These are phyloP conservation scores for Phlyctochytrium bullatum DNA, from an alignment of 192 early-diverging fungal genomes.

Conservation along the genomic window DNA sequence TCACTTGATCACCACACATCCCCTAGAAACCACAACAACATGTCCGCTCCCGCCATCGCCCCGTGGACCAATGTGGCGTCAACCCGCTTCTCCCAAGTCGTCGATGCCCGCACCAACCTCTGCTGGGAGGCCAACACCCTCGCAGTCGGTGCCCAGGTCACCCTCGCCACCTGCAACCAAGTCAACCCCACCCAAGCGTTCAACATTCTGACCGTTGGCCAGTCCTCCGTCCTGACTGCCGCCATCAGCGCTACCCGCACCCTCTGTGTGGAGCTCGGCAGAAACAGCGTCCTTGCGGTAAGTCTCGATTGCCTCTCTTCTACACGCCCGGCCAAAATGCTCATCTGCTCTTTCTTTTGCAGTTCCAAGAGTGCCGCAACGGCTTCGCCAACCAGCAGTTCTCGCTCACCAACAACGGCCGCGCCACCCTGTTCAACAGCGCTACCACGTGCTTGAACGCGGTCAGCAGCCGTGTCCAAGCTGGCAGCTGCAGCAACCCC, in stretches of 20 bases:
- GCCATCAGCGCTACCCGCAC: neutral
- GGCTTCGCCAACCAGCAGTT: neutral
- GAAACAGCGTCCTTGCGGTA: neutral
- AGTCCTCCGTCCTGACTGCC: neutral
- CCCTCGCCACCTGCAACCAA: neutral
- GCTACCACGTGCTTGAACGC: neutral
- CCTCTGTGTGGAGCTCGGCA: slow-evolving; percentile 11
- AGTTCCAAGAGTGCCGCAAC: neutral
- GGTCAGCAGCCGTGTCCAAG: neutral
- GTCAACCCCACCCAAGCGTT: slow-evolving; percentile 8
- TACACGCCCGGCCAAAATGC: too few relatives aligned
- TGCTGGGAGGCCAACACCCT: slow-evolving; percentile 19
- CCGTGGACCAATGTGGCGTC: neutral
- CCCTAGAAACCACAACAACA: too few relatives aligned
- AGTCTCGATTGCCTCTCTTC: too few relatives aligned
- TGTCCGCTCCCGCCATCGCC: neutral
- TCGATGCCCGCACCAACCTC: neutral
- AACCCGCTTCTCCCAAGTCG: neutral
- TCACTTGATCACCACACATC: too few relatives aligned
- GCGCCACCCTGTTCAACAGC: neutral
- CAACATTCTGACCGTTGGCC: neutral
- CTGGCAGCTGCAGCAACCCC: neutral
- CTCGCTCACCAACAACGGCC: neutral
- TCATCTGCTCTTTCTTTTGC: too few relatives aligned
- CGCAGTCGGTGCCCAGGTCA: slow-evolving; percentile 4